Base-by-base conservation (phyloP, 1,284 basidiomycete species). In the Microbotryum saponariae region DNA sequence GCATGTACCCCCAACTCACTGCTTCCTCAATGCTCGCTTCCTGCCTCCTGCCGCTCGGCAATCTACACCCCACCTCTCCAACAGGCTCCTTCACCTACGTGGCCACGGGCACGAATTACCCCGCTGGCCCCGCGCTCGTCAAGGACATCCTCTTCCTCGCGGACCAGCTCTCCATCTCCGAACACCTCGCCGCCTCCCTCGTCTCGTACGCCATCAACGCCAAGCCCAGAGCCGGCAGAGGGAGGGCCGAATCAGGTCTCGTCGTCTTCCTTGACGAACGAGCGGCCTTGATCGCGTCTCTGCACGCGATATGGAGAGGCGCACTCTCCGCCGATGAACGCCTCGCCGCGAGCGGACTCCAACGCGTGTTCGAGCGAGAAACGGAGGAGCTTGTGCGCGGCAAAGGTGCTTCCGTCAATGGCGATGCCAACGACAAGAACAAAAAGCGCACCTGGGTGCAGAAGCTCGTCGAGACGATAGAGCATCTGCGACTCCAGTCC, bases 151-250 rank as follows among this genome's bases (percentile, higher is more conserved):
- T 85, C 62, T 88, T 88, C 74, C 80, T 90, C 57, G 82, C 88
- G 0, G 82, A 86, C 70, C 83, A 88, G 61, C 83, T 91, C 59
- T 80, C 83, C 70, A 84, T 82, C 67, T 90, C 88, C 6, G 88
- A 91, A 76, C 82, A 83, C 68, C 83, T 87, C 73, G 76, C 84
- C 56, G 85, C 88, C 1, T 79, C 79, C 18, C 78, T 90, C n/a
- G 78, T 90, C 46, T 82, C 86, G 61, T 76, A 79, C 29, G 79
- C 86, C 51, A 83, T 84, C 75, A 71, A 80, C 4, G 77, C 61
- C 16, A 62, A 66, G 45, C 60, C 63, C 5, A 60, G 61, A 16
- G 47, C 53, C 23, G 61, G 58, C 8, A 31, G 31, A 16, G 54
- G 56, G 6, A 51, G 62, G 8, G 64, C 70, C 44, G 86, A 90